phyloP scores from a whole-genome alignment of 257 asterid species.

The Sherardia arvensis region DNA sequence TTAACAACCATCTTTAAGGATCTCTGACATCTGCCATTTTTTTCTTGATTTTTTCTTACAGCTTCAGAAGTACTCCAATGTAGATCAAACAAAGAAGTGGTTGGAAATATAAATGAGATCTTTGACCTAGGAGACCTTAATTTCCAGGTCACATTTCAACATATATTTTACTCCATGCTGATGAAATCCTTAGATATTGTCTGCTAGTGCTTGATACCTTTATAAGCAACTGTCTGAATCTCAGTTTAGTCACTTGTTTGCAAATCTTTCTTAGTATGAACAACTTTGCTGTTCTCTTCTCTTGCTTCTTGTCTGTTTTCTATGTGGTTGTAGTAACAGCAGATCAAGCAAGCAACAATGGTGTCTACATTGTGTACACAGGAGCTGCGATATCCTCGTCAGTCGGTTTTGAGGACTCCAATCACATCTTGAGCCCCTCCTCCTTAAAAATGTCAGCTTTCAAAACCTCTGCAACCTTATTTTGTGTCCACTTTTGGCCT shows the following conservation, averaged over 20 bases:
- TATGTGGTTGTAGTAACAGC: slow-evolving; percentile 15
- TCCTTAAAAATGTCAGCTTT: slow-evolving; percentile 37
- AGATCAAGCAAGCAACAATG: slow-evolving; percentile 24
- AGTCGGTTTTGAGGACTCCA: slow-evolving; percentile 20
- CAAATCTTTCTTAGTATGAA: slow-evolving; percentile 27
- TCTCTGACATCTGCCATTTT: neutral
- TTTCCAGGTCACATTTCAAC: neutral
- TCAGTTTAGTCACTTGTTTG: neutral
- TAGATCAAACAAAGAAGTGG: neutral
- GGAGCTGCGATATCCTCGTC: slow-evolving; percentile 37
- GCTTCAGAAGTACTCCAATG: too few relatives aligned
- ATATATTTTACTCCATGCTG: neutral
- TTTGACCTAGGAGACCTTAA: neutral
- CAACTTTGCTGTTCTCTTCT: slow-evolving; percentile 1
- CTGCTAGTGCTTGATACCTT: neutral
- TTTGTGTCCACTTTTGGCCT: neutral
- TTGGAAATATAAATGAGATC: too few relatives aligned
- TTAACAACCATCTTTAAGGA: neutral
- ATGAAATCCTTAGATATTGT: neutral
- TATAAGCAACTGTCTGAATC: neutral
- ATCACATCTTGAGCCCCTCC: slow-evolving; percentile 33
- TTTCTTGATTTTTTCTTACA: neutral
- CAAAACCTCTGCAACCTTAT: neutral
- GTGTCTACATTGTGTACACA: slow-evolving; percentile 79
- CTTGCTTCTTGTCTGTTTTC: slow-evolving; percentile 9